Conservation (phyloP, 768 basidiomycete genomes). For the Pleurotus citrinopileatus region DNA sequence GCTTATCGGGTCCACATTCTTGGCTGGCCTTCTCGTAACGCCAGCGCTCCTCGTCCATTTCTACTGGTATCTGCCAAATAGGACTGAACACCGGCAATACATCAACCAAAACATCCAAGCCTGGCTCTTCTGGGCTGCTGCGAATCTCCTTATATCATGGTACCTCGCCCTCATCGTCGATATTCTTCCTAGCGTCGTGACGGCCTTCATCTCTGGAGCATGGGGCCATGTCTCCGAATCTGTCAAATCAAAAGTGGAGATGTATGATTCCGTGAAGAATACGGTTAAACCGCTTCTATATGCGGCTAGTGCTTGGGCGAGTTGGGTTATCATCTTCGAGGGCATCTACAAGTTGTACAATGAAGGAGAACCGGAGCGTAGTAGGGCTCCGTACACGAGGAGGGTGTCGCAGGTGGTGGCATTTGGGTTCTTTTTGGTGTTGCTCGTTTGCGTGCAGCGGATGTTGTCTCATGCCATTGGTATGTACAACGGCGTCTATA, state of each 20-base stretch:
- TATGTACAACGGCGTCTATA: conserved; percentile 15
- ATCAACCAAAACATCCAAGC: conserved; percentile 67
- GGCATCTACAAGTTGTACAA: conserved; percentile 61
- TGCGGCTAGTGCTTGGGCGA: conserved; percentile 65
- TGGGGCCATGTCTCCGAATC: conserved; percentile 79
- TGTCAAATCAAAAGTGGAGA: conserved; percentile 63
- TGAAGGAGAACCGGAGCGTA: conserved; percentile 29
- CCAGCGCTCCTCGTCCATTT: conserved; percentile 66
- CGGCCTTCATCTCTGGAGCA: conserved; percentile 47
- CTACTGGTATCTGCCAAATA: conserved; percentile 65
- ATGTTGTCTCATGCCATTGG: conserved; percentile 69
- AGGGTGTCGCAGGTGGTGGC: conserved; percentile 60
- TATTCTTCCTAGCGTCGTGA: conserved; percentile 55
- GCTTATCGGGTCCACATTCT: conserved; percentile 66
- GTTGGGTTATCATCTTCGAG: conserved; percentile 74
- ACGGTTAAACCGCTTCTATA: conserved; percentile 72
- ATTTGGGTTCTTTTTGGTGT: conserved; percentile 73
- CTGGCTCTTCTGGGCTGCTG: conserved; percentile 82
- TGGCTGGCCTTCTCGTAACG: conserved; percentile 58
- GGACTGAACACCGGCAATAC: conserved; percentile 51
- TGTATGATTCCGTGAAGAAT: conserved; percentile 69
- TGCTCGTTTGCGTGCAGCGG: conserved; percentile 60
- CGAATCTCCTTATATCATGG: conserved; percentile 79
- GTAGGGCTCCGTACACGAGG: conserved; percentile 59
- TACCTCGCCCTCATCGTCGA: conserved; percentile 72